Percentiles rank a stretch among this genome's conserved stretches.
Evolutionary conservation across 148 eudicot genomes (phyloP).

Genomic region (Tetragonia tetragonoides): DNA sequence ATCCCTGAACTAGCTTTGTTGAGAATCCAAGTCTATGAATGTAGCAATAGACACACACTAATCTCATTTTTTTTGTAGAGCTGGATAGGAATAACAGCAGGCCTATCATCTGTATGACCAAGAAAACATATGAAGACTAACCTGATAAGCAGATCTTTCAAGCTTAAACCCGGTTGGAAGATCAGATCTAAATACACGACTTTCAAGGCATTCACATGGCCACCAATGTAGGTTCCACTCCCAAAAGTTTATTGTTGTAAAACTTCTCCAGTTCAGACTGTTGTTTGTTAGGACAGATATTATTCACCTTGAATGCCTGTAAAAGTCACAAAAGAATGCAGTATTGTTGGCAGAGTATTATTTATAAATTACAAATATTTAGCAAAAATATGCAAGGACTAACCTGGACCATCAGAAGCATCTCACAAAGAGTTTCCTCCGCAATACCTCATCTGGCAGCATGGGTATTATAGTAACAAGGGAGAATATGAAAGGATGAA

Average conservation of each 20-base stretch:
- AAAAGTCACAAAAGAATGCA: conserved; percentile 15
- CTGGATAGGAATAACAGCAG: too few species aligned
- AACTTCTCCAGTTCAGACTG: conserved; percentile 95
- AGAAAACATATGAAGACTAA: conserved; percentile 19
- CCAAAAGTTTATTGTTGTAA: conserved; percentile 65
- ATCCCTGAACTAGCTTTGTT: too few species aligned
- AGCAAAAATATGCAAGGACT: conserved; percentile 18
- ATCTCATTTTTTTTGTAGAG: too few species aligned
- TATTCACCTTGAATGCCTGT: conserved; percentile 93
- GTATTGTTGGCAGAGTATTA: background rate
- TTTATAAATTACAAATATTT: background rate
- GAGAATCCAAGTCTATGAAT: too few species aligned
- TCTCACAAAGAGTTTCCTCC: conserved; percentile 99
- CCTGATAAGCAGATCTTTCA: conserved; percentile 93
- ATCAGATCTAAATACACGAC: conserved; percentile 99
- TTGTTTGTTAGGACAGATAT: conserved; percentile 94
- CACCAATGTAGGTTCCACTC: conserved; percentile 99
- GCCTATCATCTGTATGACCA: background rate
- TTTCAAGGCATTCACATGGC: conserved; percentile 99
- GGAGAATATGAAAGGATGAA: conserved; percentile 97
- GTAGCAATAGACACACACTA: too few species aligned
- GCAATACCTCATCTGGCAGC: conserved; percentile 98
- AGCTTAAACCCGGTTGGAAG: conserved; percentile 94
- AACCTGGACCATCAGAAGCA: conserved; percentile 99
- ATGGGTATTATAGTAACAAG: conserved; percentile 97